phyloP scores from a whole-genome alignment of 345 rosid genomes.

The Pugionium dolabratum region DNA sequence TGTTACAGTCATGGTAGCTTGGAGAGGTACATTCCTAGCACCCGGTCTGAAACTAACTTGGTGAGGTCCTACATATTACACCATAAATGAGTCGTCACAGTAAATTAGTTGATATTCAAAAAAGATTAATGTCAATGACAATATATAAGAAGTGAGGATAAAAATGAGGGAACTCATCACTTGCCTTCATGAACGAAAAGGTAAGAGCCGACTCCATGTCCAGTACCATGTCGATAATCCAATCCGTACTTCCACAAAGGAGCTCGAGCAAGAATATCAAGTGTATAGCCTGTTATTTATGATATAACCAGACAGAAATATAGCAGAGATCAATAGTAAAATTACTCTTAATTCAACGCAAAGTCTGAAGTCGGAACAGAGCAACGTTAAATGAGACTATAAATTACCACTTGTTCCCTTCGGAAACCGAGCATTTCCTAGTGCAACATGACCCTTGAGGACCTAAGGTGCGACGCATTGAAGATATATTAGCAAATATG shows the following conservation, averaged over 20 bases:
- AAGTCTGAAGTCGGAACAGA: background rate
- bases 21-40: conserved; percentile 81
- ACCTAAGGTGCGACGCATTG: conserved; percentile 47
- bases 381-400: conserved; percentile 1
- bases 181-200: conserved; percentile 93
- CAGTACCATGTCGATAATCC: conserved; percentile 43
- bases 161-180: conserved; percentile 27
- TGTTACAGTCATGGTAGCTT: conserved; percentile 98
- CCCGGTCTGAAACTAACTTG: conserved; percentile 80
- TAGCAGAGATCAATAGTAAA: background rate
- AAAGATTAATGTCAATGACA: background rate
- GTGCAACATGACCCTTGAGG: conserved; percentile 88
- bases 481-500: conserved; percentile 5
- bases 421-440: conserved; percentile 87
- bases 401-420: conserved; percentile 79
- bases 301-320: background rate
- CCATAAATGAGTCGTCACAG: background rate
- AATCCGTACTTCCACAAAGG: too few species aligned
- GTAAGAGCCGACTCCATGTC: conserved; percentile 97
- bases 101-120: background rate
- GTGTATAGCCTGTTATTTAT: conserved; percentile 59
- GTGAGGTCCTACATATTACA: conserved; percentile 79
- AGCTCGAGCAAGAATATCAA: conserved; percentile 49
- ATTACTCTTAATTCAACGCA: background rate
- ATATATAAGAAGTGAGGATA: conserved; percentile 1